phyloP scores from a whole-genome alignment of 1,284 basidiomycete species.

The Heterobasidion annosum region DNA sequence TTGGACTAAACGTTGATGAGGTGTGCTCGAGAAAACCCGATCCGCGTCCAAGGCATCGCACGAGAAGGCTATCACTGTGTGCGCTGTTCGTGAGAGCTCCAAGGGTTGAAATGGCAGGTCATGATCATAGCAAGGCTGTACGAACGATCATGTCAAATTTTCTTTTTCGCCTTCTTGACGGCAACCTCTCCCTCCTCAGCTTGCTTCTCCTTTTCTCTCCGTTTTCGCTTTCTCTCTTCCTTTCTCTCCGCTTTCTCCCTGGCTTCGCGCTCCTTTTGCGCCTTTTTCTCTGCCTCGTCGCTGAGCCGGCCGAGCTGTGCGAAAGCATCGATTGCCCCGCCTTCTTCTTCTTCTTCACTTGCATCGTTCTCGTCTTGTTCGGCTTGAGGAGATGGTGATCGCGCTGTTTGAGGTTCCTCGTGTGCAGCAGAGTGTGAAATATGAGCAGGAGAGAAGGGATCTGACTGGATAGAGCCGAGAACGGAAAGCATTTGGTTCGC shows the following conservation, averaged over 20 bases:
- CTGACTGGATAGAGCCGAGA: constrained; percentile 79
- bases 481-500: constrained; percentile 95
- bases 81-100: too few relatives aligned
- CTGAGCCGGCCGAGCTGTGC: constrained; percentile 24
- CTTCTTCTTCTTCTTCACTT: constrained; percentile 18
- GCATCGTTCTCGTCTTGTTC: constrained; percentile 17
- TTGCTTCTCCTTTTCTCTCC: constrained; percentile 12
- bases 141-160: constrained; percentile 2
- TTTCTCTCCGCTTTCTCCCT: constrained; percentile 18
- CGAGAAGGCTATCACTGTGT: too few relatives aligned
- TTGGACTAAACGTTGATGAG: too few relatives aligned
- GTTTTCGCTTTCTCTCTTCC: constrained; percentile 22
- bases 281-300: constrained; percentile 19
- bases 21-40: too few relatives aligned
- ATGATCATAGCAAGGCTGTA: too few relatives aligned
- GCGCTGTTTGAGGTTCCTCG: not conserved
- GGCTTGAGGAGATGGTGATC: constrained; percentile 14
- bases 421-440: constrained; percentile 22
- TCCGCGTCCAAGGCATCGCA: too few relatives aligned
- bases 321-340: constrained; percentile 28
- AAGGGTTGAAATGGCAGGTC: too few relatives aligned
- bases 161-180: constrained; percentile 1
- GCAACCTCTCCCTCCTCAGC: not conserved
- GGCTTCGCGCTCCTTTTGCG: constrained; percentile 19
- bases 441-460: constrained; percentile 75